phyloP scores from a whole-genome alignment of 78 protist genomes.

The Trichosphaerium sp. region DNA sequence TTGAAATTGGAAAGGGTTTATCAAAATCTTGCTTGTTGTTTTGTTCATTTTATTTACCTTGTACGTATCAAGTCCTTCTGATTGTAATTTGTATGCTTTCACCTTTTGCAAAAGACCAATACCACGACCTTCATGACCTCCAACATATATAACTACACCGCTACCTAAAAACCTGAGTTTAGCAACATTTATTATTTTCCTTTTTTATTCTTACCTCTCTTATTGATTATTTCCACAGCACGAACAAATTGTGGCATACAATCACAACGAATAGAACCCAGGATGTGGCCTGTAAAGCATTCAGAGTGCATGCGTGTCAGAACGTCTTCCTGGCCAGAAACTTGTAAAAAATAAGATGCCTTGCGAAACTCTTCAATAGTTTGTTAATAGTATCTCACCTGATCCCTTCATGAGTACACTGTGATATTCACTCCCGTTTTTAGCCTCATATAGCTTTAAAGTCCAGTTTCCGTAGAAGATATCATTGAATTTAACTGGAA shows the following conservation, averaged over 20 bases:
- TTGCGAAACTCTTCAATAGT: background rate
- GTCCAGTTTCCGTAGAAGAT: background rate
- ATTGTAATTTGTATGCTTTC: conserved; percentile 15
- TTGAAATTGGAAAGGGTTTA: background rate
- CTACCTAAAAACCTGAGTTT: background rate
- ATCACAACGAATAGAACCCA: conserved; percentile 39
- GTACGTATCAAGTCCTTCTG: too few species aligned
- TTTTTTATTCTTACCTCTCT: too few species aligned
- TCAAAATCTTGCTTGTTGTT: background rate
- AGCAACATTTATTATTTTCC: too few species aligned
- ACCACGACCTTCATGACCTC: conserved; percentile 25
- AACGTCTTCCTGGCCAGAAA: too few species aligned
- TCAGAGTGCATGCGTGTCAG: conserved; percentile 36
- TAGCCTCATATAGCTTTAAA: background rate
- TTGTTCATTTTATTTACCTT: background rate
- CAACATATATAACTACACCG: conserved; percentile 14
- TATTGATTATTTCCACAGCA: too few species aligned
- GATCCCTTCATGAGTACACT: background rate
- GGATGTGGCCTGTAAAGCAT: conserved; percentile 29
- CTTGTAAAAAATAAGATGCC: too few species aligned
- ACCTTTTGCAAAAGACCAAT: conserved; percentile 27
- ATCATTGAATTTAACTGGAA: background rate
- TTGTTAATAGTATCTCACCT: background rate
- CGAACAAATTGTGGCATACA: conserved; percentile 26
- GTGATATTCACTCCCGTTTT: background rate